Evolutionary conservation across 208 protist genomes (phyloP).

Genomic region (Trichomonas gallinae): DNA sequence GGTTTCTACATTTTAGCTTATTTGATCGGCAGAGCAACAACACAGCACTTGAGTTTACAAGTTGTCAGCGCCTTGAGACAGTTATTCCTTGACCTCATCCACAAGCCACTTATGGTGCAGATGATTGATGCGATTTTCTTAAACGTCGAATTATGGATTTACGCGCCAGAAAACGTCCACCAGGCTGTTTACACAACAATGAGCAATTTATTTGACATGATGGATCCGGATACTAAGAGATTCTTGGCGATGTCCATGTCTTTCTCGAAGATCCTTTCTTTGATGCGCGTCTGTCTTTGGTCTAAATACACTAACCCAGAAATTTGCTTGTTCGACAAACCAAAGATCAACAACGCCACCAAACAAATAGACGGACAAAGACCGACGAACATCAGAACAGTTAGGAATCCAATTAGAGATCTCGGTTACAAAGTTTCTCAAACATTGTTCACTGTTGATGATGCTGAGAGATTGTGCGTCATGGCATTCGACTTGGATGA

Average conservation of each 20-base stretch:
- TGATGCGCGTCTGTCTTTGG: background rate
- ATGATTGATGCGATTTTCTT: background rate
- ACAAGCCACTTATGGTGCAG: background rate
- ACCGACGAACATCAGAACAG: background rate
- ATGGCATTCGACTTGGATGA: background rate
- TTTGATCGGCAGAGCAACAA: background rate
- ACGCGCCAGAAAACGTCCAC: background rate
- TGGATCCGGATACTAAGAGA: background rate
- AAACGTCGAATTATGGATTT: background rate
- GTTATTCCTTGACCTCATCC: background rate
- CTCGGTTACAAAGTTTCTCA: background rate
- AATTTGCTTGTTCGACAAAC: background rate
- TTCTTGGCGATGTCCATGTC: background rate
- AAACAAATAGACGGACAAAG: background rate
- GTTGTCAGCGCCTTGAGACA: background rate
- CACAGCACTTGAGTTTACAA: background rate
- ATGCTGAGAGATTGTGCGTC: background rate
- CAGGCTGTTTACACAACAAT: background rate
- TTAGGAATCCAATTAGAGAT: background rate
- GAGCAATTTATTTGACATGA: background rate
- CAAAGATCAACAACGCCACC: background rate
- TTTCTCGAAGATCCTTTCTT: background rate
- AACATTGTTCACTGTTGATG: background rate
- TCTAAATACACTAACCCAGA: background rate
- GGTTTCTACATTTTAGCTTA: background rate